Evolutionary conservation across 345 rosid species (phyloP).

Genomic region (Acer yangbiense): DNA sequence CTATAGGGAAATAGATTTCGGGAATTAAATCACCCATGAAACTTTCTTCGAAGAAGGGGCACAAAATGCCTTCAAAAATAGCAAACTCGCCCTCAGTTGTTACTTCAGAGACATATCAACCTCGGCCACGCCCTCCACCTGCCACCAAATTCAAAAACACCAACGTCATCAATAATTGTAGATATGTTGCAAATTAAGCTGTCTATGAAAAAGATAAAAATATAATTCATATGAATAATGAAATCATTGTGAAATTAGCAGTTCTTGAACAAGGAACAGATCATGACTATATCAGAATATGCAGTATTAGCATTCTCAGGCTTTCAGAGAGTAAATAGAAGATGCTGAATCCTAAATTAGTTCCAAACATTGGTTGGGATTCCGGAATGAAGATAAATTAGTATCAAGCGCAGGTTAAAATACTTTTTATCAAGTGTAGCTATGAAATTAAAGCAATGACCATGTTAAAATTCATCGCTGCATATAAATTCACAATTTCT

Average conservation of each 20-base stretch:
- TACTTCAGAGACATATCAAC: conserved; percentile 27
- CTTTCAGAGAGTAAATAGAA: neutral
- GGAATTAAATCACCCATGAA: conserved; percentile 11
- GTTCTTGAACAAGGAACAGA: neutral
- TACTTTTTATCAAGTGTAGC: neutral
- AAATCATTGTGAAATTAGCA: neutral
- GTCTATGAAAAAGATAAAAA: neutral
- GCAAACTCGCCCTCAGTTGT: conserved; percentile 25
- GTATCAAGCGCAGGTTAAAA: neutral
- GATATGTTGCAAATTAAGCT: neutral
- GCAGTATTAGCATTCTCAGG: neutral
- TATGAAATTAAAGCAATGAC: neutral
- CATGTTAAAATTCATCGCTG: neutral
- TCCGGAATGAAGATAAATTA: neutral
- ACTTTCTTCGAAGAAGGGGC: neutral
- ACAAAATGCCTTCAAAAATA: conserved; percentile 40
- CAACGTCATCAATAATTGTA: neutral
- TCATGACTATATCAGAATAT: neutral
- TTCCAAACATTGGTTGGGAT: neutral
- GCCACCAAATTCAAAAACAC: conserved; percentile 14
- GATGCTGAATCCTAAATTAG: neutral
- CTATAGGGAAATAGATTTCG: neutral
- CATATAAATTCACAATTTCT: neutral
- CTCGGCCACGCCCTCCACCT: conserved; percentile 70
- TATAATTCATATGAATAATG: neutral